Percentiles rank a stretch among this genome's conserved stretches.
phyloP scores from a whole-genome alignment of 495 filamentous ascomycete genomes.

The Aspergillus panamensis region DNA sequence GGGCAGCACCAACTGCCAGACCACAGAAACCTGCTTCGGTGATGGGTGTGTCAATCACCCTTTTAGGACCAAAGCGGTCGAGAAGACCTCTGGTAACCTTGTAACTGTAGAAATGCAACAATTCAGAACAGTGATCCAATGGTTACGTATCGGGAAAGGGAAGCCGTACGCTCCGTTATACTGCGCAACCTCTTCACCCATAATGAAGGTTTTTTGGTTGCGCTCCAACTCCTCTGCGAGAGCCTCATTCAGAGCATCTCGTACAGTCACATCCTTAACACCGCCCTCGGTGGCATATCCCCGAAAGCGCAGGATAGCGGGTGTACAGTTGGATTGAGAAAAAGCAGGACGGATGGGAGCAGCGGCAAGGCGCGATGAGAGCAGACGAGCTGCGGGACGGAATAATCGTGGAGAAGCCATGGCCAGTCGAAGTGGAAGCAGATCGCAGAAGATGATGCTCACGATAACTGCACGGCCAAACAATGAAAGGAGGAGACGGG shows the following conservation, averaged over 20 bases:
- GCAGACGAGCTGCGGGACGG: conserved; percentile 74
- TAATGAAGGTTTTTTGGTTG: conserved; percentile 89
- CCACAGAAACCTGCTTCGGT: conserved; percentile 94
- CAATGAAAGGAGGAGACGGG: conserved; percentile 18
- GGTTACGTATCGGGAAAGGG: conserved; percentile 14
- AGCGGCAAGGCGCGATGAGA: conserved; percentile 59
- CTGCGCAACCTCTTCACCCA: conserved; percentile 98
- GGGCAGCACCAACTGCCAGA: conserved; percentile 88
- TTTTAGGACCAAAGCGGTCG: conserved; percentile 94
- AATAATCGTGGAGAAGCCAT: conserved; percentile 72
- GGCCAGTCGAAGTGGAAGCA: conserved; percentile 29
- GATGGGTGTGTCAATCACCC: conserved; percentile 97
- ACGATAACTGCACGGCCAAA: conserved; percentile 20
- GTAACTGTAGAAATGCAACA: conserved; percentile 54
- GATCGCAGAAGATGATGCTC: conserved; percentile 24
- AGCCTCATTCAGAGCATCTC: conserved; percentile 96
- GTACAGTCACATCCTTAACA: conserved; percentile 88
- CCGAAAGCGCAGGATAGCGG: conserved; percentile 42
- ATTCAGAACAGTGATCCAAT: conserved; percentile 9
- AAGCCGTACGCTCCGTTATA: conserved; percentile 87
- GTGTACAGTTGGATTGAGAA: conserved; percentile 46
- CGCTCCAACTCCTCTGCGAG: conserved; percentile 94
- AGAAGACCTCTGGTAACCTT: conserved; percentile 97
- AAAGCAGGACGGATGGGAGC: conserved; percentile 50
- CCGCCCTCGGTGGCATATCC: conserved; percentile 56